Base-by-base conservation (phyloP, 345 rosid species). In the Turritis glabra region DNA sequence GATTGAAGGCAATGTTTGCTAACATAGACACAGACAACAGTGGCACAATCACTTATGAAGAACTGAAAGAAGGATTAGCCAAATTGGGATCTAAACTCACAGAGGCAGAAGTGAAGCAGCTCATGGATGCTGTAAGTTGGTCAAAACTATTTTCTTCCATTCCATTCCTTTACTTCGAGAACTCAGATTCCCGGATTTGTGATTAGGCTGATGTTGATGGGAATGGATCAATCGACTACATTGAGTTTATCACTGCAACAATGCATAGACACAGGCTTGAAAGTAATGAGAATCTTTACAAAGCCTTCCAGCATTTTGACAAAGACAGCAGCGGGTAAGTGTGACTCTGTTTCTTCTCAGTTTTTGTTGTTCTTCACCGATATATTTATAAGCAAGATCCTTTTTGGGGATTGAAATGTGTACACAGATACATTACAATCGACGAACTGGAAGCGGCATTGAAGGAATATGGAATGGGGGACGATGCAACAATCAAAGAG, bases 131-230 rank as follows among this genome's bases (percentile, higher is more conserved):
- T 76, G 97, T 94, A 82, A 86, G 93, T 64, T 54, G 43, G 21
- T 62, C 15, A 43, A 27, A 46, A 25, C 44, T 5, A 0, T 26
- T 41, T 41, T 62, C 2, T 9, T 5, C 35, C 67, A 26, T 62
- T 69, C 9, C 2, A 1, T 51, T 69, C 73, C 47, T 37, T 61
- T 15, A 27, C 35, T 25, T 59, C 17, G 7, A 58, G n/a, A 25
- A 50, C 71, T 21, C 53, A 29, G 51, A 57, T 35, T 19, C 14
- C 12, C 17, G 8, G 38, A 47, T 5, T 48, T 53, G 52, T 50
- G 56, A 53, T 69, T 82, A 93, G 97, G 97, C 98, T 82, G 97
- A 94, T 83, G 93, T 90, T 71, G 97, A 95, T 81, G 97, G 96
- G 71, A 89, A 90, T 72, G 97, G 97, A 19, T 77, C 83, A 10